Conservation (phyloP, 305 asterid species). For the Andrographis paniculata region DNA sequence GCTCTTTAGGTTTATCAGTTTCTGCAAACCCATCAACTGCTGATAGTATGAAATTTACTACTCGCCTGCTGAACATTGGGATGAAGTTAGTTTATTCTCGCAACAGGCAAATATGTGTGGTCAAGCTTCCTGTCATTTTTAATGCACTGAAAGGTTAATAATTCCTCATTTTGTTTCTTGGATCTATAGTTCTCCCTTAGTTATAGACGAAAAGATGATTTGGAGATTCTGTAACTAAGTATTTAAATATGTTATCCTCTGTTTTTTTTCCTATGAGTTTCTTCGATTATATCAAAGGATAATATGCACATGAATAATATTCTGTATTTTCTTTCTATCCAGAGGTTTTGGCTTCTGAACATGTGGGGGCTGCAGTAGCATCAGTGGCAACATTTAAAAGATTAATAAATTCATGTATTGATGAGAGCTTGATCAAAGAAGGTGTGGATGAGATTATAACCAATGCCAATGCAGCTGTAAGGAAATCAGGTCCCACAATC, state of each 20-base stretch:
- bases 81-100: slow-evolving; percentile 59
- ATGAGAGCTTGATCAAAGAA: slow-evolving; percentile 61
- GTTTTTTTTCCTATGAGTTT: background rate
- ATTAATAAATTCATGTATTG: slow-evolving; percentile 66
- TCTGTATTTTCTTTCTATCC: slow-evolving; percentile 20
- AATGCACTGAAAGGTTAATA: slow-evolving; percentile 58
- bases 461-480: slow-evolving; percentile 30
- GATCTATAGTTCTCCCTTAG: no score
- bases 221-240: background rate
- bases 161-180: slow-evolving; percentile 4
- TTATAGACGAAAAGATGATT: no score
- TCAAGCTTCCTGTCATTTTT: slow-evolving; percentile 73
- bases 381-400: slow-evolving; percentile 66
- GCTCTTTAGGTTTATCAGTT: slow-evolving; percentile 55
- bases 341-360: slow-evolving; percentile 82
- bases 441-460: slow-evolving; percentile 50
- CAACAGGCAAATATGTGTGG: slow-evolving; percentile 64
- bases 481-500: slow-evolving; percentile 63
- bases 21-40: slow-evolving; percentile 57
- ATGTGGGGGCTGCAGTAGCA: slow-evolving; percentile 71
- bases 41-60: slow-evolving; percentile 67
- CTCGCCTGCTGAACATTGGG: slow-evolving; percentile 79
- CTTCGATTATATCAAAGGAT: background rate
- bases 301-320: background rate
- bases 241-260: background rate